Conservation (phyloP, 176 grass and related monocot species). For the Hyparrhenia diplandra region DNA sequence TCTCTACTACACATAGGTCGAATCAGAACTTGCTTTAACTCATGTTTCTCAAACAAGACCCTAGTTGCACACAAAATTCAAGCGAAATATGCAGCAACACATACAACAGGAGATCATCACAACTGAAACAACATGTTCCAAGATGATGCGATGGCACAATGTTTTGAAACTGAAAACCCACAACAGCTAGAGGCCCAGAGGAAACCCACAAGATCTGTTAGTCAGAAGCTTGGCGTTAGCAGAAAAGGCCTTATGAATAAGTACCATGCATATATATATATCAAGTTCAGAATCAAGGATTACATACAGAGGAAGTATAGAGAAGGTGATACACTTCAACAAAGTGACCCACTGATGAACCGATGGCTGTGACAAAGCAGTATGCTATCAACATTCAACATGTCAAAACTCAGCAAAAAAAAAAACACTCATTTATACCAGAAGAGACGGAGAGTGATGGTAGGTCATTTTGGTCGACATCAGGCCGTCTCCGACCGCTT, state of each 20-base stretch:
- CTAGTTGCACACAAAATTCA: too few relatives aligned
- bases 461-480: slow-evolving; percentile 1
- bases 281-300: not conserved
- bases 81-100: too few relatives aligned
- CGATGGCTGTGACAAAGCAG: not conserved
- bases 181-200: too few relatives aligned
- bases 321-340: not conserved
- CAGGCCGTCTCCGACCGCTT: slow-evolving; percentile 36
- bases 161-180: too few relatives aligned
- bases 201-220: too few relatives aligned
- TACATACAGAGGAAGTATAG: slow-evolving; percentile 8
- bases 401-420: too few relatives aligned
- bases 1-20: too few relatives aligned
- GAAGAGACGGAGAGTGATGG: not conserved
- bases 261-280: not conserved
- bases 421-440: not conserved
- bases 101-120: too few relatives aligned
- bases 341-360: not conserved
- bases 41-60: too few relatives aligned
- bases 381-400: slow-evolving; percentile 4
- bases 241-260: not conserved
- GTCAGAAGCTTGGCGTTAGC: not conserved
- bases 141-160: too few relatives aligned
- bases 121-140: too few relatives aligned
- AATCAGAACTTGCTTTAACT: too few relatives aligned